Conservation (phyloP, 805 yeast genomes). For the Candida suzukii region DNA sequence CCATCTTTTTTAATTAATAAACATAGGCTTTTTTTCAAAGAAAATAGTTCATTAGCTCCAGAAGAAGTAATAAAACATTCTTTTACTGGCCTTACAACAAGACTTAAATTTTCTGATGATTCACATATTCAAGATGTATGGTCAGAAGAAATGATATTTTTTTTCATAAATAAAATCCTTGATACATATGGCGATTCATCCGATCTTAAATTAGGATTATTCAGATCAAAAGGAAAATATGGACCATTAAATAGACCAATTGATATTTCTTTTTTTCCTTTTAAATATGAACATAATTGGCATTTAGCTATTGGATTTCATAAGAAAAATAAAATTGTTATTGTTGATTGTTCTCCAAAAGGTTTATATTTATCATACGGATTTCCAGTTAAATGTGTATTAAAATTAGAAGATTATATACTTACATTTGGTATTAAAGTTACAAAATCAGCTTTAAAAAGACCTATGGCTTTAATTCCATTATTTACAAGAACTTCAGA, state of each 20-base stretch:
- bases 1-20: background rate
- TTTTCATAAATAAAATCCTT: constrained; percentile 19
- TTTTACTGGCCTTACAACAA: constrained; percentile 18
- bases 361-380: background rate
- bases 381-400: constrained; percentile 18
- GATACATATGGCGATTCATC: constrained; percentile 15
- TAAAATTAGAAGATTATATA: constrained; percentile 22
- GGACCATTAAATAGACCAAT: constrained; percentile 18
- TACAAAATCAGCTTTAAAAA: constrained; percentile 18
- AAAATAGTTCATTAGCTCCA: constrained; percentile 17
- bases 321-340: constrained; percentile 15
- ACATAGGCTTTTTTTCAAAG: constrained; percentile 6
- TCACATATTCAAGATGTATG: constrained; percentile 20
- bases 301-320: constrained; percentile 25
- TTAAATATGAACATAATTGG: constrained; percentile 24
- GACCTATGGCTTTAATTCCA: constrained; percentile 15
- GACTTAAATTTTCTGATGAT: constrained; percentile 19
- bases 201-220: constrained; percentile 13
- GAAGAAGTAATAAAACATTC: constrained; percentile 16
- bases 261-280: constrained; percentile 24
- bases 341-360: constrained; percentile 19
- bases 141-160: constrained; percentile 23
- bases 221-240: constrained; percentile 12
- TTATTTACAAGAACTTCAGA: constrained; percentile 18
- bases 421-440: constrained; percentile 19